Evolutionary conservation across 208 protist species (phyloP).

Genomic region (Crithidia thermophila): DNA sequence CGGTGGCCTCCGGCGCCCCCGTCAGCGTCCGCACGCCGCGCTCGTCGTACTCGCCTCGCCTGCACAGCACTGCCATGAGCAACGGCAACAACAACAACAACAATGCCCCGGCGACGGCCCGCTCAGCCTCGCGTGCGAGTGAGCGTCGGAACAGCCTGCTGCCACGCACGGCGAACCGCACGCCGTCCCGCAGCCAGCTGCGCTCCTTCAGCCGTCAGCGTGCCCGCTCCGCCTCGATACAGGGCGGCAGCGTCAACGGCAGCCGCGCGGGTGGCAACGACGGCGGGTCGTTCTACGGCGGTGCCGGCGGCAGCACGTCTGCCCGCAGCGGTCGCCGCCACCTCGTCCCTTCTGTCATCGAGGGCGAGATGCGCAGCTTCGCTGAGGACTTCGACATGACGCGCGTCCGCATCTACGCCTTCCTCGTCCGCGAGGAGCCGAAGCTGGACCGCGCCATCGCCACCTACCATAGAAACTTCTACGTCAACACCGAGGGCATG

Average conservation of each 20-base stretch:
- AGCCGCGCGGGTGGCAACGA: neutral
- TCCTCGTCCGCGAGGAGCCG: conserved; percentile 56
- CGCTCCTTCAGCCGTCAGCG: conserved; percentile 43
- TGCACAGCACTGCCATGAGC: neutral
- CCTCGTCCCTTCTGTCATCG: conserved; percentile 18
- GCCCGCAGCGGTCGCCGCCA: conserved; percentile 28
- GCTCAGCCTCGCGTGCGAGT: conserved; percentile 19
- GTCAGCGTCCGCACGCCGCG: neutral
- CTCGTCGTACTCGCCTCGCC: conserved; percentile 13
- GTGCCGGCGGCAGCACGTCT: neutral
- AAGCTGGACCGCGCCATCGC: conserved; percentile 43
- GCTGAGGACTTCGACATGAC: conserved; percentile 52
- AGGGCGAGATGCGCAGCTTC: conserved; percentile 24
- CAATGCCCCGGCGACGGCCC: neutral
- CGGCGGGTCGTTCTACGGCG: neutral
- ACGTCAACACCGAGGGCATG: conserved; percentile 40
- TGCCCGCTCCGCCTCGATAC: conserved; percentile 25
- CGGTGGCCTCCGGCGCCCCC: neutral
- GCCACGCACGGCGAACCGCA: conserved; percentile 33
- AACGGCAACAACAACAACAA: neutral
- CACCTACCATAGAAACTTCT: conserved; percentile 47
- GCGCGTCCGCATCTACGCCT: conserved; percentile 72
- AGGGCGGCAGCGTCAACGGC: conserved; percentile 4
- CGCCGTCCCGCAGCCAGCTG: conserved; percentile 51
- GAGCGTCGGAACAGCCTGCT: conserved; percentile 32